Conservation (phyloP, 78 protist species). For the Protostelium mycophagum region DNA sequence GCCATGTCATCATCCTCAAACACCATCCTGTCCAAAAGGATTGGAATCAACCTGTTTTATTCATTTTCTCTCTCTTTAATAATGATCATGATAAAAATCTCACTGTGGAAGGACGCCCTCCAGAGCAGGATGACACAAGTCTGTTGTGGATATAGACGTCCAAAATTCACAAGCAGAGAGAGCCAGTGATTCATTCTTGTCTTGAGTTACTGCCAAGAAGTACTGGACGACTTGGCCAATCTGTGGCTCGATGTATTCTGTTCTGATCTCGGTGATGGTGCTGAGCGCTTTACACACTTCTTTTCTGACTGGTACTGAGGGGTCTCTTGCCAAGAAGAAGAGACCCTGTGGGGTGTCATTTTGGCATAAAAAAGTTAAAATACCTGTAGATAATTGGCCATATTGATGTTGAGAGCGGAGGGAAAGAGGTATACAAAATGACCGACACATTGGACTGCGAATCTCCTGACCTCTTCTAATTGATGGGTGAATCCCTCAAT, state of each 20-base stretch:
- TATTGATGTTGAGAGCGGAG: slow-evolving; percentile 33
- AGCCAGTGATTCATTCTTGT: slow-evolving; percentile 59
- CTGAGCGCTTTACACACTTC: slow-evolving; percentile 65
- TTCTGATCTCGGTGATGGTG: slow-evolving; percentile 20
- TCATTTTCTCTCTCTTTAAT: neutral
- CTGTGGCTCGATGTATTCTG: slow-evolving; percentile 37
- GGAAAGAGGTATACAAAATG: slow-evolving; percentile 33
- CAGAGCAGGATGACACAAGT: slow-evolving; percentile 9
- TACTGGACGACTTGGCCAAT: slow-evolving; percentile 42
- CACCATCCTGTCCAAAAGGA: slow-evolving; percentile 70
- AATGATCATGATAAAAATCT: neutral
- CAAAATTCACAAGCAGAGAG: slow-evolving; percentile 84
- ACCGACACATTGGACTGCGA: slow-evolving; percentile 37
- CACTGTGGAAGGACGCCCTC: slow-evolving; percentile 30
- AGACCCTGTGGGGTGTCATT: slow-evolving; percentile 6
- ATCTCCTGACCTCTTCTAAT: slow-evolving; percentile 9
- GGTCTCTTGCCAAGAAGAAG: slow-evolving; percentile 42
- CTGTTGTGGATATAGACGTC: slow-evolving; percentile 56
- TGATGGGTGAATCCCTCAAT: slow-evolving; percentile 18
- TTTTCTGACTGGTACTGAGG: slow-evolving; percentile 6
- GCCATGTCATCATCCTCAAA: slow-evolving; percentile 51
- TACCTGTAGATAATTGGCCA: slow-evolving; percentile 18
- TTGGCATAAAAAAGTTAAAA: neutral
- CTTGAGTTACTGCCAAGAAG: slow-evolving; percentile 53
- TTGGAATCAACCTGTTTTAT: slow-evolving; percentile 17